Base-by-base conservation (phyloP, 768 basidiomycete species). In the Trametes maxima region DNA sequence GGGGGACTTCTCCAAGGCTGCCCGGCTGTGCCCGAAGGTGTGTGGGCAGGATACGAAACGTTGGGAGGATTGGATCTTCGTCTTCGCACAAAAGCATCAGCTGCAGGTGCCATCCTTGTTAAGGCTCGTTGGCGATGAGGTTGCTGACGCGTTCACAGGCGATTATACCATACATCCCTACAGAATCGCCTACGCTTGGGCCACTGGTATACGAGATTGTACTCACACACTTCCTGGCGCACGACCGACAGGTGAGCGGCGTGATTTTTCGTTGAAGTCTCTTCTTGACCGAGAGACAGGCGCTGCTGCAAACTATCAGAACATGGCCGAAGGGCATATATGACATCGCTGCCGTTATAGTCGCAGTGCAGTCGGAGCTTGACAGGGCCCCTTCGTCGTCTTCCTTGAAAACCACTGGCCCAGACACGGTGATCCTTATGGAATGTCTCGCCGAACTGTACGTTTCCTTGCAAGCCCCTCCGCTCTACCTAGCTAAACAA, bases 11-110 rank as follows among this genome's bases (percentile, higher is more conserved):
- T 75, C 71, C 0, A 91, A 91, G 68, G 96, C 96, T 1, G 97
- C 96, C 0, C 76, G 80, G 10, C 75, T 97, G 24, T 88, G 87
- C 66, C 88, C 93, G 0, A 94, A 91, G 71, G 93, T 98, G 7
- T 90, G 96, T 65, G 88, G 84, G 3, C 85, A 85, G 45, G 85
- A 96, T 67, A 74, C 81, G 12, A 88, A 86, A 68, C 81, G 84
- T n/a, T 99, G 97, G 97, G 95, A 98, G 70, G 85, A 90, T 67
- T 97, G 92, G 92, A 91, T 98, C 69, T 96, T 97, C 68, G 77
- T 84, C 14, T 98, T 96, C 70, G 90, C 90, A 1, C 86, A 94
- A 72, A 84, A 88, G 67, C 81, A 84, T 24, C 87, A 94, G 59
- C 76, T 98, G 16, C 86, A 90, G 74, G 94, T 92, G 61, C 22